Conservation (phyloP, 2,329 filamentous ascomycete species). For the Trichoderma sp. region DNA sequence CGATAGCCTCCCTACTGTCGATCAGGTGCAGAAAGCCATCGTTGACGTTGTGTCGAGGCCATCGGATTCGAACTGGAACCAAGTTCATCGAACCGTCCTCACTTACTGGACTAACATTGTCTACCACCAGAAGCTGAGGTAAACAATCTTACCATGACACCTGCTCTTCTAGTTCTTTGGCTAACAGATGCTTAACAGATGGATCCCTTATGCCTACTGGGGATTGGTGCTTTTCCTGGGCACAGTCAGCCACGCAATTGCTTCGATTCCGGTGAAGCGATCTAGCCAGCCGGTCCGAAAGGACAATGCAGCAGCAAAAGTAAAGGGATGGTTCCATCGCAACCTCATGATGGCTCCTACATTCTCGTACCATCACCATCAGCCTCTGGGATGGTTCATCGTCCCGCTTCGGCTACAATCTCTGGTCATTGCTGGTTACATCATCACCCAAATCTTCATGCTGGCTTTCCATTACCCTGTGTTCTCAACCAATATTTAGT, state of each 20-base stretch:
- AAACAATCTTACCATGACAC: neutral
- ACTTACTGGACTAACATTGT: conserved; percentile 18
- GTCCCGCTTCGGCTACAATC: conserved; percentile 41
- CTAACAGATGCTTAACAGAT: conserved; percentile 12
- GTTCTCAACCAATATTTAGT: conserved; percentile 39
- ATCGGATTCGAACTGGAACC: conserved; percentile 24
- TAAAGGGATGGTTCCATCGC: conserved; percentile 22
- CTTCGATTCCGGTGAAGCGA: conserved; percentile 16
- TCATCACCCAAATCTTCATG: conserved; percentile 37
- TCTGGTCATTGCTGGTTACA: conserved; percentile 37
- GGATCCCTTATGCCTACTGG: conserved; percentile 28
- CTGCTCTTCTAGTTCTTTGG: neutral
- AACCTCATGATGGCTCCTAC: conserved; percentile 28
- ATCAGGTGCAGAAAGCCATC: conserved; percentile 18
- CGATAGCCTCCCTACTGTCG: conserved; percentile 25
- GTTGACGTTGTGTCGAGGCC: conserved; percentile 21
- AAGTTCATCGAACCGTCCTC: conserved; percentile 19
- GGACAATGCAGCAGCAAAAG: neutral
- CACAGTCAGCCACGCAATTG: conserved; percentile 22
- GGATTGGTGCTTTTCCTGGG: conserved; percentile 24
- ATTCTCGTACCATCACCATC: conserved; percentile 27
- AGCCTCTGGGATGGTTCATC: conserved; percentile 40
- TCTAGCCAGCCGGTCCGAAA: conserved; percentile 8
- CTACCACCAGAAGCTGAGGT: conserved; percentile 9
- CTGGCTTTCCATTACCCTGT: conserved; percentile 36